phyloP scores from a whole-genome alignment of 768 basidiomycete species.

The Termitomyces sp. region DNA sequence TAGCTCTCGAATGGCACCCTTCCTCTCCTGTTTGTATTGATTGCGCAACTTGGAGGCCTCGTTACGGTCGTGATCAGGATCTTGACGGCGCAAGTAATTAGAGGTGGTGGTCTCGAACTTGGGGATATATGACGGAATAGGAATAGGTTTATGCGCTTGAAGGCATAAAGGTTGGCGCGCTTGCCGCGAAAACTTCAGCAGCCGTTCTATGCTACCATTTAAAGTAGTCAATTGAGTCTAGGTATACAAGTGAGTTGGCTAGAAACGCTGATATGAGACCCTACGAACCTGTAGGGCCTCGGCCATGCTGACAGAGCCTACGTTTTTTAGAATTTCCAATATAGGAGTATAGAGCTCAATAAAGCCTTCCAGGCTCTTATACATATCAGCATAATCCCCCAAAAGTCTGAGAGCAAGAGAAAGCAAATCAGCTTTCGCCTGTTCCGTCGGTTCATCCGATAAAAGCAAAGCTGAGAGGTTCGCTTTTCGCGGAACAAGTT shows the following conservation, averaged over 20 bases:
- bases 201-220: constrained; percentile 45
- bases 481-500: constrained; percentile 33
- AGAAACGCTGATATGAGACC: constrained; percentile 2
- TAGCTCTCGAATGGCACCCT: constrained; percentile 94
- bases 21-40: constrained; percentile 91
- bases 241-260: constrained; percentile 8
- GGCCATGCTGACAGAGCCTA: constrained; percentile 42
- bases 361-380: constrained; percentile 76
- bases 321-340: constrained; percentile 43
- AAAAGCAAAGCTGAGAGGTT: constrained; percentile 40
- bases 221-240: constrained; percentile 44
- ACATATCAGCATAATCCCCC: constrained; percentile 64
- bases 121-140: constrained; percentile 89
- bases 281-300: constrained; percentile 48
- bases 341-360: constrained; percentile 80
- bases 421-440: constrained; percentile 70
- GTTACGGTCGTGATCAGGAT: constrained; percentile 90
- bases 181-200: constrained; percentile 69
- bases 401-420: constrained; percentile 58
- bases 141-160: constrained; percentile 94
- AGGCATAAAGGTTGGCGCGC: constrained; percentile 74
- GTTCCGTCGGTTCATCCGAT: constrained; percentile 35
- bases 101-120: constrained; percentile 82
- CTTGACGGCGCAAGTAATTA: constrained; percentile 70
- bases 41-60: constrained; percentile 79